Percentiles rank a stretch among this genome's conserved stretches.
Conservation (phyloP, 257 asterid species). For the Euphrasia confusa region DNA sequence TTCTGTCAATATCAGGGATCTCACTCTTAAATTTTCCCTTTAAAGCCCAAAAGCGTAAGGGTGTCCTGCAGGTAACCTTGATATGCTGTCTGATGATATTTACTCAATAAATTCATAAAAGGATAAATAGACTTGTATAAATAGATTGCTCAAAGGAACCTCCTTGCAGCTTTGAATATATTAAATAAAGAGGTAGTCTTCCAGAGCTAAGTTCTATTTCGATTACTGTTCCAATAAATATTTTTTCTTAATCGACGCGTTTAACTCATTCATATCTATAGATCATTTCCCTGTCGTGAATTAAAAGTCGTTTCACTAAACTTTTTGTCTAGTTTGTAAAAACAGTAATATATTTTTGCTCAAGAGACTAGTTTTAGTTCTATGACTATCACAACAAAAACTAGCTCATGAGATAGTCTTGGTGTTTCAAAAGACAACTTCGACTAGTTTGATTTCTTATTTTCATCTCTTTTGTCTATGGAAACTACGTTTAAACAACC, state of each 20-base stretch:
- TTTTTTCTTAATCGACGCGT: not conserved
- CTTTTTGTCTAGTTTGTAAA: too few species aligned
- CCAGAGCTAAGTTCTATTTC: not conserved
- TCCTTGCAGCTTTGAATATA: not conserved
- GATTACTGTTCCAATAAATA: not conserved
- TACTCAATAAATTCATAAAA: slow-evolving; percentile 9
- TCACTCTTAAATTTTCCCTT: not conserved
- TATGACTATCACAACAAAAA: too few species aligned
- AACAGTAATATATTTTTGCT: too few species aligned
- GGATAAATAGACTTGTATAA: not conserved
- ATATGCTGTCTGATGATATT: not conserved
- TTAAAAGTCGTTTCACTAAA: too few species aligned
- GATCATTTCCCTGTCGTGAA: too few species aligned
- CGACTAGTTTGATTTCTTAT: too few species aligned
- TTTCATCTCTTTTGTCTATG: too few species aligned
- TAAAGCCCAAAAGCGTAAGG: not conserved
- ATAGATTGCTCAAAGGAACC: not conserved
- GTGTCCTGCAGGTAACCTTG: not conserved
- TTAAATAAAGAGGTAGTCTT: not conserved
- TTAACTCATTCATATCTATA: not conserved
- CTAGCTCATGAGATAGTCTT: too few species aligned
- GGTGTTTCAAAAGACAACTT: too few species aligned
- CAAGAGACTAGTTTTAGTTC: too few species aligned
- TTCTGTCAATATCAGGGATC: not conserved
- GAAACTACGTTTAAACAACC: too few species aligned